A percentile compares a stretch with the other conserved stretches of the same genome.
These are phyloP conservation scores for Trichoderma asperelloides DNA, from an alignment of 495 filamentous ascomycete species.

Conservation along the genomic window DNA sequence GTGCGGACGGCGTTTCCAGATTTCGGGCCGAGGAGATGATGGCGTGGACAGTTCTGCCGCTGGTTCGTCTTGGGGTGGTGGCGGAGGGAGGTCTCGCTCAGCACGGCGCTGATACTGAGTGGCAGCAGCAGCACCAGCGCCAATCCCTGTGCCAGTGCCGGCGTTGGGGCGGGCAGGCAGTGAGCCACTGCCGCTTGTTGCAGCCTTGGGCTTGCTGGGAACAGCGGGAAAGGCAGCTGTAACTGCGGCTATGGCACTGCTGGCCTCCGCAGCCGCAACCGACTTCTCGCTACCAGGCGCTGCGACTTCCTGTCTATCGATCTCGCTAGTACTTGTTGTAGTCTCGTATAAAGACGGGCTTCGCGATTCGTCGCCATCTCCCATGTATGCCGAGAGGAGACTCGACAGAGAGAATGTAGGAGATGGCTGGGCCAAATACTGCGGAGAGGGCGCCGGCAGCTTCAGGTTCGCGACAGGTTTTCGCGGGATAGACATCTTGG, in stretches of 20 bases:
- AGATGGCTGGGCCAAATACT: conserved; percentile 14
- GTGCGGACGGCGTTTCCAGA: conserved; percentile 38
- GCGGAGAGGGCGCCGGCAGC: conserved; percentile 9
- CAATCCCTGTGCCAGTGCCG: not conserved
- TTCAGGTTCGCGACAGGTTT: conserved; percentile 20
- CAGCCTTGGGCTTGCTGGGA: not conserved
- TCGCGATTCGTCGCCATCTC: conserved; percentile 20
- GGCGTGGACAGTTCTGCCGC: conserved; percentile 11
- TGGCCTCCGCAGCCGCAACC: not conserved
- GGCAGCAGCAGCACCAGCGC: not conserved
- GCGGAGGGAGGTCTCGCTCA: not conserved
- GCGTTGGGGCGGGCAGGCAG: conserved; percentile 4
- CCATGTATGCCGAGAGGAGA: conserved; percentile 33
- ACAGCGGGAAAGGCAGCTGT: not conserved
- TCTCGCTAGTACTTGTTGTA: not conserved
- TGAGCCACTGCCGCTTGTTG: not conserved
- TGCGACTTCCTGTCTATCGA: conserved; percentile 1
- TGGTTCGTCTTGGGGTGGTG: conserved; percentile 8
- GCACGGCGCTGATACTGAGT: not conserved
- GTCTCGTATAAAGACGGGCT: conserved; percentile 21
- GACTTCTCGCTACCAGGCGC: not conserved
- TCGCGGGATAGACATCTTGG: conserved; percentile 20
- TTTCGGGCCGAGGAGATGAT: conserved; percentile 29
- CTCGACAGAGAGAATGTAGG: conserved; percentile 34
- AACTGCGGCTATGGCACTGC: not conserved